Percentiles rank a stretch among this genome's conserved stretches.
These are phyloP conservation scores for Corylus heterophylla DNA, from an alignment of 306 rosid genomes.

Conservation along the genomic window DNA sequence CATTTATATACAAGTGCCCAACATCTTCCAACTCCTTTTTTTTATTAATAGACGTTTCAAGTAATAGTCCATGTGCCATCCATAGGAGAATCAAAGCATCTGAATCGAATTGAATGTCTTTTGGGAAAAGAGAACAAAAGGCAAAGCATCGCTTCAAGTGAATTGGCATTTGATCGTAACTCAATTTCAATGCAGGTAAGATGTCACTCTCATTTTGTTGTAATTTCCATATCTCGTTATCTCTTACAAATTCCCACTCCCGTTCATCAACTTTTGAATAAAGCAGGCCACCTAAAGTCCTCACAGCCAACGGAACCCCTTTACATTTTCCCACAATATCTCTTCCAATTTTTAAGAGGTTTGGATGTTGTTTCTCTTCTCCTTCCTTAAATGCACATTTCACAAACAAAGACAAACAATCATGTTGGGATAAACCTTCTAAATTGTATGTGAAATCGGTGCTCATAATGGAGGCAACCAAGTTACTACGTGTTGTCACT, in stretches of 20 bases:
- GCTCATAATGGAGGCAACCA: no score
- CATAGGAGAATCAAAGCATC: slow-evolving; percentile 3
- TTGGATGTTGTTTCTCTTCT: background rate
- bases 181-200: background rate
- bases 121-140: no score
- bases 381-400: slow-evolving; percentile 19
- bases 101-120: no score
- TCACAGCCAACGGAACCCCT: slow-evolving; percentile 31
- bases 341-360: slow-evolving; percentile 25
- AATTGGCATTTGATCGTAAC: slow-evolving; percentile 12
- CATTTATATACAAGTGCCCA: background rate
- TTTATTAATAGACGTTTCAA: background rate
- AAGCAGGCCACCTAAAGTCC: slow-evolving; percentile 28
- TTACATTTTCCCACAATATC: slow-evolving; percentile 30
- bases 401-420: slow-evolving; percentile 9
- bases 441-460: no score
- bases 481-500: no score
- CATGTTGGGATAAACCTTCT: background rate
- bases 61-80: slow-evolving; percentile 38
- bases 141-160: no score
- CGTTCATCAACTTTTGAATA: slow-evolving; percentile 18
- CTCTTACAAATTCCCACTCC: slow-evolving; percentile 14
- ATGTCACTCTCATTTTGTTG: background rate
- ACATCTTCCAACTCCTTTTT: slow-evolving; percentile 1
- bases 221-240: background rate